phyloP scores from a whole-genome alignment of 345 rosid species.

The Citrus inodora region DNA sequence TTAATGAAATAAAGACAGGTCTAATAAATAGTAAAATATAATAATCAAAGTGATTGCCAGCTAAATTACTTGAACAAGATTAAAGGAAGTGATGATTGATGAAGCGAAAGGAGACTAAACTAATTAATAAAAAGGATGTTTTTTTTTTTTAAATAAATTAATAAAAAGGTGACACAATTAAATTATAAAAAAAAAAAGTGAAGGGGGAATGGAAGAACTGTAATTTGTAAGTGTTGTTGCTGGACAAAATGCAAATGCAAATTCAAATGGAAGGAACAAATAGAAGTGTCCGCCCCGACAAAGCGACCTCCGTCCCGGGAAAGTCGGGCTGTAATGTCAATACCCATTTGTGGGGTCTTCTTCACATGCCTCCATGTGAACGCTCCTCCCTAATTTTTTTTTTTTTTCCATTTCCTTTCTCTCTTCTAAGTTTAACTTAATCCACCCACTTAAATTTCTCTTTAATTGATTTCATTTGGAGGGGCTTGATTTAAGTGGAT shows the following conservation, averaged over 20 bases:
- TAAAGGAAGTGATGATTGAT: background rate
- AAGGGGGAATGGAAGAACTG: background rate
- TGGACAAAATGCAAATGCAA: background rate
- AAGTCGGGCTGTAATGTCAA: conserved; percentile 61
- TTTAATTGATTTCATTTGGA: background rate
- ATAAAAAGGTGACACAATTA: background rate
- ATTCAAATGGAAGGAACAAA: background rate
- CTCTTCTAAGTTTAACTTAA: background rate
- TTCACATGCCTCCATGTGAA: conserved; percentile 79
- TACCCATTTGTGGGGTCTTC: conserved; percentile 39
- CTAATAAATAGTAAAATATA: background rate
- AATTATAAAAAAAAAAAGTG: background rate
- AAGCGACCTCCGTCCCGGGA: conserved; percentile 66
- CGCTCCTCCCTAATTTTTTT: conserved; percentile 1
- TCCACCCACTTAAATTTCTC: too few relatives aligned
- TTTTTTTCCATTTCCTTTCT: conserved; percentile 2
- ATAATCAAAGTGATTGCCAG: conserved; percentile 35
- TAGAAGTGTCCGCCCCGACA: conserved; percentile 34
- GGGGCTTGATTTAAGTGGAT: background rate
- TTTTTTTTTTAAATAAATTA: too few relatives aligned
- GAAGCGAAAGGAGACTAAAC: conserved; percentile 10
- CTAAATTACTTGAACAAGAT: conserved; percentile 7
- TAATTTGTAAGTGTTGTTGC: too few relatives aligned
- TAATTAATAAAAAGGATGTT: background rate
- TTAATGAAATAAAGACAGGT: conserved; percentile 8